Percentiles rank a stretch among this genome's conserved stretches.
These are phyloP conservation scores for Entomortierella parvispora DNA, from an alignment of 192 early-diverging fungal species.

Conservation along the genomic window DNA sequence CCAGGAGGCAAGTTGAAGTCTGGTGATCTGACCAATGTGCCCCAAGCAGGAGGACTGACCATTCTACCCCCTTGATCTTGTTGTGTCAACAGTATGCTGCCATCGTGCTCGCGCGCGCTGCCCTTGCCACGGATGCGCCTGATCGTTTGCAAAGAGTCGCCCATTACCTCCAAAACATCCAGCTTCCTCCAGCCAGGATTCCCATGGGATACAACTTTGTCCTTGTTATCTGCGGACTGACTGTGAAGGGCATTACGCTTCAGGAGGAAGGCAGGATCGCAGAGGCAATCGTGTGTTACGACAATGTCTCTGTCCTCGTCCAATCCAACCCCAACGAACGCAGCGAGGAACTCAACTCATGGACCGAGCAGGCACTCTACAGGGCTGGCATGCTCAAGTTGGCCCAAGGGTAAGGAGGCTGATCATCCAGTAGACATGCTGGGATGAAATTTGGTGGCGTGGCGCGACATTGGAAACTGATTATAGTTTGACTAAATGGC, in stretches of 20 bases:
- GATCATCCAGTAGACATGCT: neutral
- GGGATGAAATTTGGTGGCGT: no score
- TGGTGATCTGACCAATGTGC: neutral
- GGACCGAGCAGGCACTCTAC: slow-evolving; percentile 80
- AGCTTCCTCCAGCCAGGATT: slow-evolving; percentile 51
- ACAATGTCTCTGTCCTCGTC: slow-evolving; percentile 56
- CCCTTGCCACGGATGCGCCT: slow-evolving; percentile 38
- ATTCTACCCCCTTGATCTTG: neutral
- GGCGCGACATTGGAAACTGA: no score
- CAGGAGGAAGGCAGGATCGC: slow-evolving; percentile 57
- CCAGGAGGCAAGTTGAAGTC: slow-evolving; percentile 6
- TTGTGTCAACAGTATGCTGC: slow-evolving; percentile 33
- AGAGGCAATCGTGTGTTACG: slow-evolving; percentile 65
- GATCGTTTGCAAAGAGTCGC: slow-evolving; percentile 44
- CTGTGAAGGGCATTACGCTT: slow-evolving; percentile 68
- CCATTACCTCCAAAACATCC: slow-evolving; percentile 51
- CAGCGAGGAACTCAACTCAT: slow-evolving; percentile 68
- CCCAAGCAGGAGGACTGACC: neutral
- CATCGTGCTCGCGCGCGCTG: slow-evolving; percentile 40
- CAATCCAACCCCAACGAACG: slow-evolving; percentile 55
- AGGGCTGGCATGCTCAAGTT: slow-evolving; percentile 66
- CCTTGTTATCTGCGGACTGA: slow-evolving; percentile 66
- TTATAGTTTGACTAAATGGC: no score
- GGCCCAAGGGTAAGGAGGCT: slow-evolving; percentile 46
- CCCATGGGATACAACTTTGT: slow-evolving; percentile 70